phyloP scores from a whole-genome alignment of 257 asterid genomes.

The Solanum bulbocastanum region DNA sequence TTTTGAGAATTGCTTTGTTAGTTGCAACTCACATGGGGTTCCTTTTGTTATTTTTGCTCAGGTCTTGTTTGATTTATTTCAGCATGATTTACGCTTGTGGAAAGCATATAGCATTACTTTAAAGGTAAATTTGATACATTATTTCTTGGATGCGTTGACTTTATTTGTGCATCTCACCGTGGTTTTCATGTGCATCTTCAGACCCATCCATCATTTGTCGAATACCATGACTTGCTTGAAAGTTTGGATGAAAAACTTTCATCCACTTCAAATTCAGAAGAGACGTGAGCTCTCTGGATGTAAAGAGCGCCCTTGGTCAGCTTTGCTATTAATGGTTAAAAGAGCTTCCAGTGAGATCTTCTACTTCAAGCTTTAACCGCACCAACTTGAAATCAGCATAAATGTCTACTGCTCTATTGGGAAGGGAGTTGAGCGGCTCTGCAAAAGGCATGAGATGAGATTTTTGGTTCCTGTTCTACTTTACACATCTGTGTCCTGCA shows the following conservation, averaged over 20 bases:
- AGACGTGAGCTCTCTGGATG: conserved; percentile 25
- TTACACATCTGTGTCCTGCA: neutral
- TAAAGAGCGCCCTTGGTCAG: conserved; percentile 5
- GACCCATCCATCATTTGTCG: conserved; percentile 61
- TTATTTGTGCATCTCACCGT: neutral
- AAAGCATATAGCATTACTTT: conserved; percentile 72
- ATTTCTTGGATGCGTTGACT: neutral
- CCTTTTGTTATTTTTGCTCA: conserved; percentile 20
- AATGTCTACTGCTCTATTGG: neutral
- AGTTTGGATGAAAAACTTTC: conserved; percentile 74
- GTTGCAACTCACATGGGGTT: neutral
- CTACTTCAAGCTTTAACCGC: neutral
- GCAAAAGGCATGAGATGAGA: neutral
- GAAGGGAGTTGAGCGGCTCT: neutral
- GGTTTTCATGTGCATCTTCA: conserved; percentile 13
- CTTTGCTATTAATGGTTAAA: neutral
- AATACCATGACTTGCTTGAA: conserved; percentile 80
- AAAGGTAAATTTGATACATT: conserved; percentile 36
- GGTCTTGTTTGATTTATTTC: conserved; percentile 91
- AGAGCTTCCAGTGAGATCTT: neutral
- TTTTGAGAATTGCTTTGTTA: neutral
- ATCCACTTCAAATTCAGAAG: conserved; percentile 30
- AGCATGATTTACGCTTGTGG: conserved; percentile 84
- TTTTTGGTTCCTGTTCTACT: neutral
- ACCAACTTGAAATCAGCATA: neutral